These are phyloP conservation scores for Apiospora kogelbergensis DNA, from an alignment of 2,329 filamentous ascomycete genomes.

Conservation along the genomic window DNA sequence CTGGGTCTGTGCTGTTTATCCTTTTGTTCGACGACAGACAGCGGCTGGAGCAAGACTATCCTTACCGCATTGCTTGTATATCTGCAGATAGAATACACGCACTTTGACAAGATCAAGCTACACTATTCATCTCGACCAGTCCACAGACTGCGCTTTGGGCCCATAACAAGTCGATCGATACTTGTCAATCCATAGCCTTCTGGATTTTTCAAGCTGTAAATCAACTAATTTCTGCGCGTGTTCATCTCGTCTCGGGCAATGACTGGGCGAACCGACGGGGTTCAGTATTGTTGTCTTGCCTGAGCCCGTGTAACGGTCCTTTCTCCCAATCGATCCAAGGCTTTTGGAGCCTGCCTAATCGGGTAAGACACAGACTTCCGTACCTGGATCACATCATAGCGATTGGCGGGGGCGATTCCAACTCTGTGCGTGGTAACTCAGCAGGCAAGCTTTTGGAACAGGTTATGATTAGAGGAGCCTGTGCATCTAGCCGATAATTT, in stretches of 20 bases:
- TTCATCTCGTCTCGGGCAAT: neutral
- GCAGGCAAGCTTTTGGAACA: neutral
- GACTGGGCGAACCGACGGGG: neutral
- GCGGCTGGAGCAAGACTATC: neutral
- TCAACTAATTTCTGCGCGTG: neutral
- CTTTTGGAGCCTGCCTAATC: neutral
- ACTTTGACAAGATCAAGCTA: neutral
- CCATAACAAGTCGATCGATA: neutral
- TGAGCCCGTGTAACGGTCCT: neutral
- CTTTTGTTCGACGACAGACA: neutral
- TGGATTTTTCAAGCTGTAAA: neutral
- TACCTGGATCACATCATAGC: constrained; percentile 4
- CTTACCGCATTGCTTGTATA: neutral
- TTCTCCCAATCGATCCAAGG: neutral
- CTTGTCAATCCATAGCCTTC: neutral
- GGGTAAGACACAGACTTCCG: neutral
- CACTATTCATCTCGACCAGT: neutral
- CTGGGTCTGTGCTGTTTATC: neutral
- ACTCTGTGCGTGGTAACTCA: neutral
- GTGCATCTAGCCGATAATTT: constrained; percentile 6
- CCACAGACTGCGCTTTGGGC: neutral
- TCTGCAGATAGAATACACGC: neutral
- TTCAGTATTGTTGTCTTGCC: neutral
- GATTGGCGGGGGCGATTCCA: neutral
- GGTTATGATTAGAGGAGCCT: neutral